Evolutionary conservation across 73 alveolate species (phyloP).

Genomic region (Paraurostyla sp.): DNA sequence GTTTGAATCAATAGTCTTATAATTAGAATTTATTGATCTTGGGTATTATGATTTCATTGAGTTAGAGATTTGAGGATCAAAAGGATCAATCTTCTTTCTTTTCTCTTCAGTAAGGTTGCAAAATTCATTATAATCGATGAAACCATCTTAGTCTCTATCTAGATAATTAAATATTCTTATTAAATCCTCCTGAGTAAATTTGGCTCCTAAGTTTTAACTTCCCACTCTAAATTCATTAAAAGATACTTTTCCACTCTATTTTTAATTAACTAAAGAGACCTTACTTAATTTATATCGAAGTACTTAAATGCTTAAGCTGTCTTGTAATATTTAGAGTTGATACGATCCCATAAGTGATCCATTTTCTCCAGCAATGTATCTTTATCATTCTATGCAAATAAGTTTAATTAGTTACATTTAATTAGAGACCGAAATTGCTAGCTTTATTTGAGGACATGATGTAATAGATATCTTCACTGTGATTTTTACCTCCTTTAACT

Average conservation of each 20-base stretch:
- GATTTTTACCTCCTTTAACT: constrained; percentile 53
- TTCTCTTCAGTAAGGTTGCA: constrained; percentile 53
- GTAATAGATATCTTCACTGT: constrained; percentile 52
- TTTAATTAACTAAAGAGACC: background rate
- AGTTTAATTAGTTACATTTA: background rate
- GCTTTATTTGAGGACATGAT: constrained; percentile 56
- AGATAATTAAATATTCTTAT: background rate
- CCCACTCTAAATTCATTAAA: constrained; percentile 45
- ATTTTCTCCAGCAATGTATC: background rate
- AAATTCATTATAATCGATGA: constrained; percentile 47
- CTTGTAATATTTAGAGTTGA: constrained; percentile 12
- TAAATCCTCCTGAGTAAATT: constrained; percentile 12
- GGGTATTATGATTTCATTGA: too few relatives aligned
- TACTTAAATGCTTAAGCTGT: constrained; percentile 42
- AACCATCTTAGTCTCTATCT: constrained; percentile 58
- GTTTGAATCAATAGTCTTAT: background rate
- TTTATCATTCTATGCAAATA: background rate
- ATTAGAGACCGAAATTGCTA: background rate
- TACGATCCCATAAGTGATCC: constrained; percentile 44
- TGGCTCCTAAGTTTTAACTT: constrained; percentile 1
- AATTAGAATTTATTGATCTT: background rate
- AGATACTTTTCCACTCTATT: constrained; percentile 41
- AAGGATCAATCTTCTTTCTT: constrained; percentile 53
- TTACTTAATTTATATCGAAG: constrained; percentile 47
- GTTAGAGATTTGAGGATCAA: background rate